Base-by-base conservation (phyloP, 2,329 filamentous ascomycete species). In the Pseudogymnoascus sp. region DNA sequence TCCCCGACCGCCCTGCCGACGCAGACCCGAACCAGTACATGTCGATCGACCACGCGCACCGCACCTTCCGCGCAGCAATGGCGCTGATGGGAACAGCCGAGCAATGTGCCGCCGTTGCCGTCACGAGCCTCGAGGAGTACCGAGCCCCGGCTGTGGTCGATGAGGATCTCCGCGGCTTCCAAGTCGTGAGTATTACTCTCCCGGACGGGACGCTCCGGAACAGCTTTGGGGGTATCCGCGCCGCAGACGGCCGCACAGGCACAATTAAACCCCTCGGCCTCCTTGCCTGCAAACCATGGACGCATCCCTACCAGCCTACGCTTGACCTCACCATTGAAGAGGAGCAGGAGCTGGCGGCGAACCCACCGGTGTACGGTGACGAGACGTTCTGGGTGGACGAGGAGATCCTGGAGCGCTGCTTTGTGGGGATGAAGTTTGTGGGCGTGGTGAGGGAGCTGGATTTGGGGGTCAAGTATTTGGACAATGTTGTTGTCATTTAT, bases 361-460 rank as follows among this genome's bases (percentile, higher is more conserved):
- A 66, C 16, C 61, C 62, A 9, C 64, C 64, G 6, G 67, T 73
- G 14, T 45, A 66, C n/a, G 66, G 72, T 45, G 78, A 85, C 33
- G 78, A 77, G 39, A 74, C 73, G 11, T 87, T 95, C 66, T 84
- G 89, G 69, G 70, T 96, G 3, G 92, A 96, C 64, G 81, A 84
- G 25, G 73, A 80, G 4, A 72, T 84, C 2, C 74, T 89, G 16
- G 64, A 77, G 28, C 76, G 83, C 62, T 83, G 89, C 69, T 82
- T 83, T 63, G 73, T 80, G 0, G 90, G 91, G 0, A 83, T 88
- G 79, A 89, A 86, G 72, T 68, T 90, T 35, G 77, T 80, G 25
- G 74, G 83, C 0, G 75, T 73, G 0, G 75, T 90, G 8, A 83
- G 80, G 66, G 76, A 84, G 63, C 73, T 90, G 23, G 81, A 81